Base-by-base conservation (phyloP, 1,139 yeast species). In the Kodamaea plutei region DNA sequence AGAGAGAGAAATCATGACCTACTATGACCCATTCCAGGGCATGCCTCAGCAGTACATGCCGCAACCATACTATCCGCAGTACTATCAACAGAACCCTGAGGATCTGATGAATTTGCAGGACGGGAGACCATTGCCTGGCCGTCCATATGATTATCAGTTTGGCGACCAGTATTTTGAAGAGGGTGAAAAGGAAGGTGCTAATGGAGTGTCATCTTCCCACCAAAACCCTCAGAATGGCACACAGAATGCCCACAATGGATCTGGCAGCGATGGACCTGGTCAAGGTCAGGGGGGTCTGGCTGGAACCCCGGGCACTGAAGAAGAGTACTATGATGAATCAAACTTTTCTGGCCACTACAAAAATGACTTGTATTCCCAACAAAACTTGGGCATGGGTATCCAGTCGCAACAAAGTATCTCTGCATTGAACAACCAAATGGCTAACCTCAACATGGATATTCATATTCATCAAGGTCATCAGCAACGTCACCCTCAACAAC, bases 11-110 rank as follows among this genome's bases (percentile, higher is more conserved):
- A 45, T 13, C 33, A 68, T 68, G 74, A 56, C 72, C 29, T 67
- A 64, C 51, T 66, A 63, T 49, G 69, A 66, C 36, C 69, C 69
- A 16, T 67, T 60, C 45, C 72, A 63, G 45, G 62, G 64, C 20
- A 51, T 56, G 19, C 61, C 69, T 26, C 71, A 60, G 39, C 71
- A 59, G 38, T 64, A 58, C 37, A 44, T 60, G 41, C 45, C 56
- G 13, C 68, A 60, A 39, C 59, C 58, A 8, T 58, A 54, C 36
- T 59, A 56, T 33, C 55, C 56, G n/a, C 67, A 58, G 36, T 59
- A 53, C 35, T 61, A 58, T 36, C 51, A 47, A 22, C 53, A 51
- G 29, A 33, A 33, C 13, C 33, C 34, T 6, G 45, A 32, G 15
- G 29, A 23, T 23, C 23, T 11, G 24, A n/a, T 22, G 20, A 24